Percentiles rank a stretch among this genome's conserved stretches.
Evolutionary conservation across 306 rosid genomes (phyloP).

Genomic region (Ormosia emarginata): DNA sequence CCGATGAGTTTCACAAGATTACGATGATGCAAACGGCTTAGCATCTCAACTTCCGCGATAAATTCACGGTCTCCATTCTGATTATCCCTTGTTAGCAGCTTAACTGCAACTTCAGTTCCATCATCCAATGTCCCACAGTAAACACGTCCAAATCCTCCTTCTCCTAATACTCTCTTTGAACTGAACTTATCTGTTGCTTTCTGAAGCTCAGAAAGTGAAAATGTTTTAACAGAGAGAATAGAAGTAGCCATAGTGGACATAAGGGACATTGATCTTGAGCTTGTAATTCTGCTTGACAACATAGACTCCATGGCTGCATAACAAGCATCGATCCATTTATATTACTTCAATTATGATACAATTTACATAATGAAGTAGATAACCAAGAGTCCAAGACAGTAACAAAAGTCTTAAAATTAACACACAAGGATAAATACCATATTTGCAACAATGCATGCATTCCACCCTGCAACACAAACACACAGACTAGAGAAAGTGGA

Average conservation of each 20-base stretch:
- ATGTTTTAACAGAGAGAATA: constrained; percentile 72
- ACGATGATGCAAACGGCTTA: constrained; percentile 93
- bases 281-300: constrained; percentile 67
- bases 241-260: constrained; percentile 69
- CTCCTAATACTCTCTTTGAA: constrained; percentile 79
- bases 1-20: constrained; percentile 95
- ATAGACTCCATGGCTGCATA: constrained; percentile 67
- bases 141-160: constrained; percentile 98
- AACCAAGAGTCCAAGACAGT: neutral
- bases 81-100: constrained; percentile 66
- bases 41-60: constrained; percentile 87
- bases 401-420: neutral
- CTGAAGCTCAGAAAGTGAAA: constrained; percentile 76
- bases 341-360: constrained; percentile 14
- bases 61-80: constrained; percentile 86
- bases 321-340: constrained; percentile 8
- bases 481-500: neutral
- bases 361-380: constrained; percentile 13
- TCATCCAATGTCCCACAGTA: constrained; percentile 75
- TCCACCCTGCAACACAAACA: neutral
- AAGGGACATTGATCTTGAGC: constrained; percentile 77
- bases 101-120: constrained; percentile 89
- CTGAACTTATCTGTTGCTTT: constrained; percentile 80
- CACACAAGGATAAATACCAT: neutral
- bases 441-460: neutral